Base-by-base conservation (phyloP, 2,329 filamentous ascomycete genomes). In the Knoxdaviesia capensis region DNA sequence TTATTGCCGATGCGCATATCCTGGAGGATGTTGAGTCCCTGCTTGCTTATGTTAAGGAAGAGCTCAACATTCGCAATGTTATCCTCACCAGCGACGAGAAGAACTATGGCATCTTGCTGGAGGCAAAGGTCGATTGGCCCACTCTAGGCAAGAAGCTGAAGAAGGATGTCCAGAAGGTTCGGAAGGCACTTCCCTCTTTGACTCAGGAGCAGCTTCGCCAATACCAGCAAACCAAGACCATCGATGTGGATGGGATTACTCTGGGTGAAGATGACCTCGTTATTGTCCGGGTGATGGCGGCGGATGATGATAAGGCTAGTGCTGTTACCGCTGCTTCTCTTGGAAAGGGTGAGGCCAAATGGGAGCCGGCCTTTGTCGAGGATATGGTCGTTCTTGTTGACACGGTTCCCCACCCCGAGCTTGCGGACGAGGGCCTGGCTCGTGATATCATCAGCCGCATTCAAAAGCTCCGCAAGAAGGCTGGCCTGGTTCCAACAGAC, bases 361-460 rank as follows among this genome's bases (percentile, higher is more conserved):
- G 50, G 51, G 49, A 52, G 43, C 46, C 51, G 6, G 44, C 46
- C 5, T 52, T 52, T 37, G 46, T 44, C 10, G 48, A 51, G 20
- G 50, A 50, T 45, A 82, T 94, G 39, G 74, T 98, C 51, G 88
- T 81, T 45, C 85, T 98, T 48, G 67, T 98, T n/a, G 85, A 94
- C 54, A 73, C 75, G 2, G 77, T 78, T 45, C 65, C 85, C 29
- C 81, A 96, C 55, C 77, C 86, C 0, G 86, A 94, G 54, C 68
- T 98, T 34, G 81, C 80, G 39, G 75, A 87, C 49, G 87, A 96
- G 59, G 90, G 87, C 43, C 61, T 98, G 42, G 88, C 83, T 1
- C 73, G 90, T 52, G 90, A 96, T 60, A 80, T 98, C 49, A 81
- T 98, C 64, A 83, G 93, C 58, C 78, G 88, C 36, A 81, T 98